A percentile compares a stretch with the other conserved stretches of the same genome.
phyloP scores from a whole-genome alignment of 352 stramenopile genomes.

The Phytophthora cactorum region DNA sequence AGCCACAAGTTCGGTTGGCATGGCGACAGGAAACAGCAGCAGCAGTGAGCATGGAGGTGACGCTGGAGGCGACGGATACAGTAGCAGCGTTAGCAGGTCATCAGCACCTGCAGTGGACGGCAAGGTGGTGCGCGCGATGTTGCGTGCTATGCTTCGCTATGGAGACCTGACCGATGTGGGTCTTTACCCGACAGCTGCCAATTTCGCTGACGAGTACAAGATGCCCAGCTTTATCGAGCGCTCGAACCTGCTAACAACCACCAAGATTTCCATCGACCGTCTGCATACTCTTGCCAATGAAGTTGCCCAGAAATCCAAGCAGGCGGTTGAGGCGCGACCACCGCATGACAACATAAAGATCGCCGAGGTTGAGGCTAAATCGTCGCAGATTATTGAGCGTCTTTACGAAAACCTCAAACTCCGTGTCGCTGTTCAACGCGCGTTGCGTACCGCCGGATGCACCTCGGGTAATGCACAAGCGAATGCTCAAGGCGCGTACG shows the following conservation, averaged over 20 bases:
- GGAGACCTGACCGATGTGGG: slow-evolving; percentile 80
- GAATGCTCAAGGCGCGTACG: slow-evolving; percentile 69
- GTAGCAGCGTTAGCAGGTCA: slow-evolving; percentile 40
- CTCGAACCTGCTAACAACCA: slow-evolving; percentile 57
- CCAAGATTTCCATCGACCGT: slow-evolving; percentile 62
- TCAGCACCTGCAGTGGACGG: slow-evolving; percentile 40
- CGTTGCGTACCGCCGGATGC: slow-evolving; percentile 55
- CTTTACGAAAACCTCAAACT: slow-evolving; percentile 90
- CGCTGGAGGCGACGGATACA: slow-evolving; percentile 37
- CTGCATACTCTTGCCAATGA: slow-evolving; percentile 67
- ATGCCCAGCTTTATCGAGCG: slow-evolving; percentile 78
- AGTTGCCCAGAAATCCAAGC: slow-evolving; percentile 62
- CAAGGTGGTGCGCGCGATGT: slow-evolving; percentile 73
- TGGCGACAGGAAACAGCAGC: slow-evolving; percentile 30
- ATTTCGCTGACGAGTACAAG: slow-evolving; percentile 82
- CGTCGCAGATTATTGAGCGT: slow-evolving; percentile 78
- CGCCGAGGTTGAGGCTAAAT: slow-evolving; percentile 75
- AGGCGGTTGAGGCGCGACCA: slow-evolving; percentile 50
- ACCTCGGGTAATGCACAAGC: slow-evolving; percentile 42
- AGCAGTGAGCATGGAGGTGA: slow-evolving; percentile 55
- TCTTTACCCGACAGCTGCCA: slow-evolving; percentile 53
- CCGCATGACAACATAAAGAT: slow-evolving; percentile 82
- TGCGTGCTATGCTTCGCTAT: slow-evolving; percentile 77
- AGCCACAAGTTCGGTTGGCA: slow-evolving; percentile 17
- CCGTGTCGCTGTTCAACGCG: slow-evolving; percentile 80